Conservation (phyloP, 2,329 filamentous ascomycete genomes). For the Graphilbum ipis-grandicollis region DNA sequence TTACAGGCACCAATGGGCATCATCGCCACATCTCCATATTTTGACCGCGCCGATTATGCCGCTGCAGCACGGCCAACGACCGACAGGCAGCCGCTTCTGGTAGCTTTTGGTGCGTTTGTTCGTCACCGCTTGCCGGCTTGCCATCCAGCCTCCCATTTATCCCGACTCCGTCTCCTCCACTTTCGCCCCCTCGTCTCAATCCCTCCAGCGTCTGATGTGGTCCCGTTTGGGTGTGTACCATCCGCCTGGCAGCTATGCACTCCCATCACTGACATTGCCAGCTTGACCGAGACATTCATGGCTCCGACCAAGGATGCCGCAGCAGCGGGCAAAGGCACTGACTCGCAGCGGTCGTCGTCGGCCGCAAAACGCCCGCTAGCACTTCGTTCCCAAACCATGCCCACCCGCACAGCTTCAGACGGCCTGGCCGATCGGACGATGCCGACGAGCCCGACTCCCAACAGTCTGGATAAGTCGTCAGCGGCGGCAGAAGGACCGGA, state of each 20-base stretch:
- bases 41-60: too few species aligned
- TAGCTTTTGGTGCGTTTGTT: too few species aligned
- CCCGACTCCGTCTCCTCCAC: too few species aligned
- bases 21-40: too few species aligned
- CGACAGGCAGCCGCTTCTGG: too few species aligned
- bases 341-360: conserved; percentile 11
- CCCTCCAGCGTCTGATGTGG: background rate
- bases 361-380: background rate
- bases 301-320: conserved; percentile 10
- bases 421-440: background rate
- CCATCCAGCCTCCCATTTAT: too few species aligned
- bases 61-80: too few species aligned
- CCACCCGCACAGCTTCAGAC: background rate
- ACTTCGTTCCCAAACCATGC: background rate
- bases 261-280: conserved; percentile 10
- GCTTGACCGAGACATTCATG: conserved; percentile 14
- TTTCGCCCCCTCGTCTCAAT: too few species aligned
- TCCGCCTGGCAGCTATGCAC: too few species aligned
- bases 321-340: conserved; percentile 10
- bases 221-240: background rate
- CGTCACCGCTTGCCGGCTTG: background rate
- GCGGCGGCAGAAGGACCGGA: conserved; percentile 18
- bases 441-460: conserved; percentile 8
- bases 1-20: too few species aligned
- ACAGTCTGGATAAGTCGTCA: conserved; percentile 6